Percentiles rank a stretch among this genome's conserved stretches.
phyloP scores from a whole-genome alignment of 371 early-diverging fungal species.

The Dinochytrium kinnereticum region DNA sequence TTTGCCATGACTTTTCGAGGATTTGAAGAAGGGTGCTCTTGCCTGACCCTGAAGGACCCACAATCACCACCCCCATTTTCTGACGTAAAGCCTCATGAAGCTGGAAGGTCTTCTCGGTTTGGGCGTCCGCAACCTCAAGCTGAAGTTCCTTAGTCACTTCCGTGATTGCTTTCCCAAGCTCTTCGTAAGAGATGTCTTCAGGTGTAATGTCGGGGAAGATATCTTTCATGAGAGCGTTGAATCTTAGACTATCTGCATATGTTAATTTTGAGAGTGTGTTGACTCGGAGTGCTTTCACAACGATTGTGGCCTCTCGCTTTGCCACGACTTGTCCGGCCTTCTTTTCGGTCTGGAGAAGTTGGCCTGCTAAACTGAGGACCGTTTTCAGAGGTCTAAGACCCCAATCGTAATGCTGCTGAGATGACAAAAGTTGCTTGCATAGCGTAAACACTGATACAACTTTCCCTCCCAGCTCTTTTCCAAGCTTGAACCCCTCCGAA shows the following conservation, averaged over 20 bases:
- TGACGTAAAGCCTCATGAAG: conserved; percentile 57
- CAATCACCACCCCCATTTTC: conserved; percentile 62
- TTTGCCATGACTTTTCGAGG: conserved; percentile 49
- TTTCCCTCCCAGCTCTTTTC: conserved; percentile 55
- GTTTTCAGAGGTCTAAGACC: conserved; percentile 63
- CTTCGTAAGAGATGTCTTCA: conserved; percentile 51
- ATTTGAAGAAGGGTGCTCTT: conserved; percentile 54
- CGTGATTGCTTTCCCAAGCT: conserved; percentile 40
- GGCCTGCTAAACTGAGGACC: conserved; percentile 54
- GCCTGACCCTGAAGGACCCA: conserved; percentile 60
- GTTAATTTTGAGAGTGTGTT: conserved; percentile 61
- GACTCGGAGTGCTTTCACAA: conserved; percentile 57
- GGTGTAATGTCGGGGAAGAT: conserved; percentile 49
- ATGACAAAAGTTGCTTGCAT: conserved; percentile 56
- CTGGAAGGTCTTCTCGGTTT: conserved; percentile 55
- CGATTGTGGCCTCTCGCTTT: conserved; percentile 41
- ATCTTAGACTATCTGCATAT: conserved; percentile 47
- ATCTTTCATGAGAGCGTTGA: conserved; percentile 55
- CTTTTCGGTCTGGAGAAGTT: conserved; percentile 50
- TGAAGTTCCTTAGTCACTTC: conserved; percentile 50
- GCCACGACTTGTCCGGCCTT: conserved; percentile 23
- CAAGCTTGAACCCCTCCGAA: conserved; percentile 58
- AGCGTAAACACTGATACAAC: conserved; percentile 56
- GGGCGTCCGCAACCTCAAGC: conserved; percentile 46
- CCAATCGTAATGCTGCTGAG: conserved; percentile 65